Conservation (phyloP, 495 filamentous ascomycete genomes). For the Platismatia glauca region DNA sequence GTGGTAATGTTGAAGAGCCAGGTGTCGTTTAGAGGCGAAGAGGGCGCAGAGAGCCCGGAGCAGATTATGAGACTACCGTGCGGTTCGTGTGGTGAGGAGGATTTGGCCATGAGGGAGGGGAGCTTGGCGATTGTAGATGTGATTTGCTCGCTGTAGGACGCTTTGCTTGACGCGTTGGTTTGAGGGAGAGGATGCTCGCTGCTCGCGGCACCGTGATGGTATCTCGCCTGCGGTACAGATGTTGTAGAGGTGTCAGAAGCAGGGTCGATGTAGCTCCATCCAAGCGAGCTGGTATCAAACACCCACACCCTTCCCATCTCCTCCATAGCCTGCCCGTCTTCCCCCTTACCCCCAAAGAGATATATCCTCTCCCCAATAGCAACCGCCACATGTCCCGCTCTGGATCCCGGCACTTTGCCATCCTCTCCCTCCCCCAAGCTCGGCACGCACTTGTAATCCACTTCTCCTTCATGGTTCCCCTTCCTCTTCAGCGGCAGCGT, state of each 20-base stretch:
- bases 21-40: conserved; percentile 28
- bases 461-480: conserved; percentile 21
- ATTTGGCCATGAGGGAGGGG: conserved; percentile 23
- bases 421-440: conserved; percentile 24
- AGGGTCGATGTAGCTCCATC: conserved; percentile 26
- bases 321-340: conserved; percentile 29
- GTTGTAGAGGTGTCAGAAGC: conserved; percentile 3
- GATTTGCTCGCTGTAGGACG: conserved; percentile 19
- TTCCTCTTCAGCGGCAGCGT: conserved; percentile 29
- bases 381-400: conserved; percentile 38
- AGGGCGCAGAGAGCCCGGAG: conserved; percentile 30
- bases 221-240: conserved; percentile 13
- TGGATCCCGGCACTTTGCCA: conserved; percentile 29
- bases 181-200: conserved; percentile 18
- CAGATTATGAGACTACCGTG: conserved; percentile 37
- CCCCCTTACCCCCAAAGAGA: conserved; percentile 39
- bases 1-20: conserved; percentile 40
- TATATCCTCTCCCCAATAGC: conserved; percentile 31
- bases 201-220: conserved; percentile 15
- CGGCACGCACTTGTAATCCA: conserved; percentile 33
- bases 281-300: conserved; percentile 35
- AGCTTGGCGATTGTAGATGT: conserved; percentile 22
- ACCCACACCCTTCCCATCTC: conserved; percentile 40
- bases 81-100: conserved; percentile 17
- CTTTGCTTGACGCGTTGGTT: conserved; percentile 9